These are phyloP conservation scores for Periconia sp. DNA, from an alignment of 2,329 filamentous ascomycete genomes.

Conservation along the genomic window DNA sequence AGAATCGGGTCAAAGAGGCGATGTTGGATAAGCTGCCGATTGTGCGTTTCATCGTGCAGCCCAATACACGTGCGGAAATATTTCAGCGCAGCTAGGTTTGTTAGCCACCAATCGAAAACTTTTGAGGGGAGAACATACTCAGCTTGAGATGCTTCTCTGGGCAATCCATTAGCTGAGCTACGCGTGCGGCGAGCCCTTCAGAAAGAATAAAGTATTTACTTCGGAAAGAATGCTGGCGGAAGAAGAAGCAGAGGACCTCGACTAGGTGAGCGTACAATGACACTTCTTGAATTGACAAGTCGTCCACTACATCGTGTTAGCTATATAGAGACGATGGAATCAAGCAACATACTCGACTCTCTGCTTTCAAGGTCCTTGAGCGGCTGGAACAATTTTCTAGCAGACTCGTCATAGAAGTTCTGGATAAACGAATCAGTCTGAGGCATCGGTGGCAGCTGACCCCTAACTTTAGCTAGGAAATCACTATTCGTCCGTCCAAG, in stretches of 20 bases:
- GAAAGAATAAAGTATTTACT: slow-evolving; percentile 87
- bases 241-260: slow-evolving; percentile 92
- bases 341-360: slow-evolving; percentile 53
- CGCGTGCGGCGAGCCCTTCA: slow-evolving; percentile 77
- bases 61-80: slow-evolving; percentile 89
- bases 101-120: slow-evolving; percentile 21
- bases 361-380: slow-evolving; percentile 78
- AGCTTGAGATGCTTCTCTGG: slow-evolving; percentile 93
- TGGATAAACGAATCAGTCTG: slow-evolving; percentile 86
- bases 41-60: slow-evolving; percentile 90
- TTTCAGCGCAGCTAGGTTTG: slow-evolving; percentile 76
- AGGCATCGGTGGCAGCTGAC: slow-evolving; percentile 58
- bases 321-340: not conserved
- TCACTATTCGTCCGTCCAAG: slow-evolving; percentile 70
- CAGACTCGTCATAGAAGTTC: slow-evolving; percentile 88
- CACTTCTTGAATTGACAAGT: slow-evolving; percentile 81
- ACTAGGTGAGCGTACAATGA: slow-evolving; percentile 91
- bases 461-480: slow-evolving; percentile 67
- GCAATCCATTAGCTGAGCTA: slow-evolving; percentile 81
- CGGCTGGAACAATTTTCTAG: slow-evolving; percentile 83
- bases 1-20: slow-evolving; percentile 84
- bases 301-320: slow-evolving; percentile 62
- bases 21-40: slow-evolving; percentile 81
- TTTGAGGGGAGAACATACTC: slow-evolving; percentile 62
- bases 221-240: slow-evolving; percentile 84